Base-by-base conservation (phyloP, 257 asterid genomes). In the Scutellaria barbata region DNA sequence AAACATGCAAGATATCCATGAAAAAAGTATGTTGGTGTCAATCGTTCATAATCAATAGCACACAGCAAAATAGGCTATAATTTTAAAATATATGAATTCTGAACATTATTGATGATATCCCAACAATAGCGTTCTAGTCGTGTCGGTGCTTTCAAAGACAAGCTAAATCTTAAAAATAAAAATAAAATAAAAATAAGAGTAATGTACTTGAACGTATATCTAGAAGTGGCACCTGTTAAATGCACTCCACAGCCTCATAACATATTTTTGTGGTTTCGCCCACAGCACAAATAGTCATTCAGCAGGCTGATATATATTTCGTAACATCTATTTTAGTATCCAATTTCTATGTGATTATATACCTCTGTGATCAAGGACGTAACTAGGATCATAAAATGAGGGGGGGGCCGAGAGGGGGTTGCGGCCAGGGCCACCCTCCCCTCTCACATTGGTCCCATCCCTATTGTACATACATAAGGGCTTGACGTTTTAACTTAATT, bases 221-320 rank as follows among this genome's bases (percentile, higher is more conserved):
- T 63, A 20, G 8, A 14, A 37, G 12, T 17, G 5, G 7, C 10
- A 11, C 11, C 33, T 12, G 45, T 40, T 18, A 61, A 12, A 39
- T 50, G 43, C 20, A 60, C 16, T 18, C 40, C 25, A 42, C 4
- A 52, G 39, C 11, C 22, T 42, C n/a, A 3, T 9, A 41, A 30
- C 50, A 39, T 60, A 39, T 42, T 35, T 67, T 8, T n/a, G 50
- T 39, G 50, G 47, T 17, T 60, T 60, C 1, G 11, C 50, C 66
- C 40, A 7, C 5, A 11, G 14, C 11, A 30, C 30, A 37, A 47
- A 33, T 30, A 13, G 33, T n/a, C 46, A 41, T 62, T 17, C 18
- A 64, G 54, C 69, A 64, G 57, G 57, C 20, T 50, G 7, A 48
- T 14, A 50, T 13, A 30, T 66, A n/a, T 5, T 66, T 8, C 9